Base-by-base conservation (phyloP, 345 rosid species). In the Hypericum androsaemum region DNA sequence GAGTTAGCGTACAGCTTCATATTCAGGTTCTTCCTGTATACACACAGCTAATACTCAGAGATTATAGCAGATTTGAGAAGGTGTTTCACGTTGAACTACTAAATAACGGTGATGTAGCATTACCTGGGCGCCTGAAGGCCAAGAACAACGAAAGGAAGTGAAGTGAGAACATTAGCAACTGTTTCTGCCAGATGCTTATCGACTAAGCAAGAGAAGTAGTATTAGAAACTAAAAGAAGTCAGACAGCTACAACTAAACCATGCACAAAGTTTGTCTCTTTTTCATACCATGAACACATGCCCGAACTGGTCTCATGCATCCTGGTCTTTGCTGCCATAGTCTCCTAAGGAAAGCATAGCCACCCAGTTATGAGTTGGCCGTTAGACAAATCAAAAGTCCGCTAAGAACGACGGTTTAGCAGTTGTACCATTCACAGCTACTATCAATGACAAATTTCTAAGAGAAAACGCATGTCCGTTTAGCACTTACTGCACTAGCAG, bases 91-190 rank as follows among this genome's bases (percentile, higher is more conserved):
- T 22, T 22, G 7, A 63, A 16, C 8, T 56, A 52, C 56, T 38
- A 22, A 22, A 22, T 1, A 4, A 22, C 32, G 32, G 32, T 4
- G 65, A 42, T 10, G 61, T 32, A 60, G 10, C 22, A 46, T 14
- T 71, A 92, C 98, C 98, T 83, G 12, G 98, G 98, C 37, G 94
- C 80, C 39, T 88, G 95, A 58, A 92, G 57, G 16, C 98, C 98
- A 6, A 92, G 81, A 41, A 68, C 69, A 45, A 92, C 73, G 73
- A 92, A 92, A 59, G 98, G 98, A 67, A 92, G 80, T 6, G 98
- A 92, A 15, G 98, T 92, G 44, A 83, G 61, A 43, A 88, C 95
- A 65, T 88, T 92, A 12, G 86, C 96, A 60, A 68, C 77, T 10
- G 66, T 81, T 77, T 92, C 95, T 2, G 80, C 60, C 52, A 81